Base-by-base conservation (phyloP, 2,329 filamentous ascomycete genomes). In the Talaromyces amestolkiae region DNA sequence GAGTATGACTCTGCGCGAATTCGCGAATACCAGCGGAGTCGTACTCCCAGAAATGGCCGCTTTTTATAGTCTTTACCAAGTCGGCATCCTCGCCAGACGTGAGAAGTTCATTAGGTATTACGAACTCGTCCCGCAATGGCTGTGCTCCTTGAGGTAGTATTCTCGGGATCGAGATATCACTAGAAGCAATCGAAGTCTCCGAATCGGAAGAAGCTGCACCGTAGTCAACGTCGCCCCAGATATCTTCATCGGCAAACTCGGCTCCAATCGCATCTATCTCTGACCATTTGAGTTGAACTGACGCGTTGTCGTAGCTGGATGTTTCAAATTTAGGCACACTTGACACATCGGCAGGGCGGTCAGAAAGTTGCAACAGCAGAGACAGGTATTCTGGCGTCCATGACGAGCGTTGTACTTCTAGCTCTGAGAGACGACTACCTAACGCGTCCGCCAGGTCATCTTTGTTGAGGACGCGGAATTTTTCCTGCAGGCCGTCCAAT, bases 361-460 rank as follows among this genome's bases (percentile, higher is more conserved):
- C 89, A 1, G 94, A 94, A 0, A 98, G 85, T 67, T 92, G 86
- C 8, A 98, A 81, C 11, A 98, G 79, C 0, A 98, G 78, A 59
- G 91, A 88, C 15, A 98, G 80, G 15, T 91, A 83, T 70, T 98
- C 95, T 0, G 93, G 93, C 6, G 87, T 87, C 85, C 87, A 94
- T 77, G 87, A 88, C 51, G 83, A 83, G 41, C 78, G 81, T 15
- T 78, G 75, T 37, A 78, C 73, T 11, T 84, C 79, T 22, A 97
- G 77, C 66, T 88, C 85, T 45, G 84, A 79, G 15, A 92, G 76
- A 41, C 90, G 84, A 51, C 75, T 73, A 45, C 82, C 79, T 41
- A 93, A 79, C 6, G 87, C 88, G 74, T 93, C 88, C 13, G 92
- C 92, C 31, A 97, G 80, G 45, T 87, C 87, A 71, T 97, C 93